Evolutionary conservation across 257 asterid species (phyloP), one percentile per base, ranked within the genome.

Genomic region (Ajuga chamaepitys): DNA sequence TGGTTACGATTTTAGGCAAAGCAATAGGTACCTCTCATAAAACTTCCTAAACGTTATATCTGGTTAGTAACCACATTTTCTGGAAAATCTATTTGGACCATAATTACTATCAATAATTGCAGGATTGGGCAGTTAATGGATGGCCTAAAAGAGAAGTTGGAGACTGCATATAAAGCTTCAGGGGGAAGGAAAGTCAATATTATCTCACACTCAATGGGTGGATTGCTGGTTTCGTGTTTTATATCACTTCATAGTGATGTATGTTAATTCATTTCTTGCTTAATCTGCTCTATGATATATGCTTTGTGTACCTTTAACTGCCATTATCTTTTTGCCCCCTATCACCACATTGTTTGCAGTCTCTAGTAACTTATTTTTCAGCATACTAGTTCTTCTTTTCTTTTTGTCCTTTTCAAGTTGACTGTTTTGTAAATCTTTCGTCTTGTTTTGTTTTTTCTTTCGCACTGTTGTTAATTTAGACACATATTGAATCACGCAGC

Each of bases 141-240:
- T 71, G 95, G 84, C 64, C 84, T 93, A 17, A 77, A 83, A 72
- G 78, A 81, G 68, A 93, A 70, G 71, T 41, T 93, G 78, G 88
- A 83, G 74, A 55, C 89, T 72, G 96, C 95, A 30, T 83, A 83
- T 83, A 75, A 86, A 76, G 97, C 96, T 74, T 87, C 99, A n/a
- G 95, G 98, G 37, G 97, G 92, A 37, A 80, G 99, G 78, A 89
- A 93, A 88, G 88, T 89, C 77, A 88, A 81, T 68, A 70, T 93
- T 62, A 87, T 84, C 70, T 87, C 96, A 6, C 96, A 93, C 71
- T 93, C 99, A n/a, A 93, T 89, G 95, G 96, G 95, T 61, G 98
- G 96, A 80, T 73, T 92, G 83, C 81, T 92, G 45, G 83, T 93
- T 83, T 76, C 84, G 40, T 92, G 93, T 76, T 87, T 84, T 71